Base-by-base conservation (phyloP, 441 rosid species). In the Rhodomyrtus psidioides region DNA sequence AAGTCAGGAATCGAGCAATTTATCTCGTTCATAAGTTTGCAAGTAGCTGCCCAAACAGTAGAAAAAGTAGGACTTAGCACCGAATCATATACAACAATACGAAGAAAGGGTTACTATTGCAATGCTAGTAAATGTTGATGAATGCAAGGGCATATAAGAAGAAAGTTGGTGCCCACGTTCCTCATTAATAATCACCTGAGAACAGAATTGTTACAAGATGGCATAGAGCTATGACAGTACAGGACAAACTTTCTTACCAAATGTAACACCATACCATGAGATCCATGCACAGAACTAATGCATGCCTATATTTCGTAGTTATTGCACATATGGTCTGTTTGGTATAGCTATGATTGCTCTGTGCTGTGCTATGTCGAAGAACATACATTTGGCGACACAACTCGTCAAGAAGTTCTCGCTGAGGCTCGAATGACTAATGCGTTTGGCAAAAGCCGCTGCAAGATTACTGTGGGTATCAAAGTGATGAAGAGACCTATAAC, bases 1-100 rank as follows among this genome's bases (percentile, higher is more conserved):
- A 97, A 97, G 85, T 95, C 98, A 3, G 99, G 99, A 90, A 97
- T 92, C 12, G 99, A 92, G 88, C 98, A 96, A n/a, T 92, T 90
- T 81, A 95, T 88, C 53, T 89, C 88, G 91, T 95, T 95, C 98
- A 97, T 95, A 83, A 93, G 95, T 91, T 92, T 95, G 98, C 98
- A 94, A 19, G 93, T 91, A 89, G 91, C 99, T 97, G 99, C 92
- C 86, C 84, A 82, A 16, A 46, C 15, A 89, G 90, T 83, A 83
- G 27, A 89, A 85, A 86, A 83, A 82, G 79, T 86, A 42, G 54
- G 82, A 57, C 74, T 81, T 70, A 88, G 85, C 54, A 86, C 42
- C 82, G 16, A 83, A 85, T 14, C 51, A 83, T 23, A 84, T 44
- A 39, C 79, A 39, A 70, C 49, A 70, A 21, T 39, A 23, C 26